Conservation (phyloP, 2,329 filamentous ascomycete genomes). For the Penicillium crustosum region DNA sequence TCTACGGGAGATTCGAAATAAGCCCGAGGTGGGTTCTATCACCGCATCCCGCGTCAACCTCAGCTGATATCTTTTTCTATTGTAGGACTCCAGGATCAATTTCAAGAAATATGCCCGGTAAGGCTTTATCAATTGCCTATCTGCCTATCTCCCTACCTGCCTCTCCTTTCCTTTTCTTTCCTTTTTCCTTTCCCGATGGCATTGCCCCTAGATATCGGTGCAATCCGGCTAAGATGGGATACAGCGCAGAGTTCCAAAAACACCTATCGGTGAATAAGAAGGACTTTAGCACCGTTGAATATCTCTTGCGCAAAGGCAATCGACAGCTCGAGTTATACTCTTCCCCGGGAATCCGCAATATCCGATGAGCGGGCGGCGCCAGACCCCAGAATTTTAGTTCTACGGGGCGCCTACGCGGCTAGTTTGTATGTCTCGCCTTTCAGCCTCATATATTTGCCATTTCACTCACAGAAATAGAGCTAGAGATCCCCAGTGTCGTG, state of each 20-base stretch:
- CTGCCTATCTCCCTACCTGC: not conserved
- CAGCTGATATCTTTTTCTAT: conserved; percentile 2
- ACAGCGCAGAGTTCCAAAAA: conserved; percentile 74
- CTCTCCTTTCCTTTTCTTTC: conserved; percentile 6
- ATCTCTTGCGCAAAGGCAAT: conserved; percentile 75
- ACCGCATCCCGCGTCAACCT: not conserved
- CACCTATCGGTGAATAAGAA: conserved; percentile 70
- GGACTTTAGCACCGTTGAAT: conserved; percentile 84
- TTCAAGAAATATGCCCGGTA: conserved; percentile 47
- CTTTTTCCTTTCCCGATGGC: conserved; percentile 8
- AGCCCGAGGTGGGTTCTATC: conserved; percentile 63
- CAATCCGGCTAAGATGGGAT: conserved; percentile 17
- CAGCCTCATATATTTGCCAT: not conserved
- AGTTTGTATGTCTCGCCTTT: not conserved
- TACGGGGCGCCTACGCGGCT: not conserved
- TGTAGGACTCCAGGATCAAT: conserved; percentile 43
- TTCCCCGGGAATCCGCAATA: conserved; percentile 76
- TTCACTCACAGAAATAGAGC: not conserved
- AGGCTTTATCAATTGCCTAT: conserved; percentile 9
- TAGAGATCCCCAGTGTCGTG: not conserved
- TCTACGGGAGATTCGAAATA: conserved; percentile 75
- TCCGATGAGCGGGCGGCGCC: conserved; percentile 41
- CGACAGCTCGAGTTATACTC: conserved; percentile 80
- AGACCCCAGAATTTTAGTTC: not conserved
- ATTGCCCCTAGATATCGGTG: conserved; percentile 6